Base-by-base conservation (phyloP, 306 rosid genomes). In the Inga oerstediana region DNA sequence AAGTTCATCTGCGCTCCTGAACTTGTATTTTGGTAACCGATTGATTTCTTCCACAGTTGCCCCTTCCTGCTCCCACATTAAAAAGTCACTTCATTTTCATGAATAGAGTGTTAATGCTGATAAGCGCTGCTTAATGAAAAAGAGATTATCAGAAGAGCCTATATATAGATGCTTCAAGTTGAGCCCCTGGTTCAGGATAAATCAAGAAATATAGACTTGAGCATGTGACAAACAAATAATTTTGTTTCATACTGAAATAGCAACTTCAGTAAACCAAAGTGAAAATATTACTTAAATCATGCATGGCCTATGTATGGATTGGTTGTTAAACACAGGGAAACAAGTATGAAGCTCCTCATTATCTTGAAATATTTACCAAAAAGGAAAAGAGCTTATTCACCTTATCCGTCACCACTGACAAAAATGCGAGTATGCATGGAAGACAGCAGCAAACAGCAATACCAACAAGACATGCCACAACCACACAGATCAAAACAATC, bases 371-470 rank as follows among this genome's bases (percentile, higher is more conserved):
- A 35, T 35, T 10, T n/a, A 45, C 45, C 75, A 76, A 48, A 72
- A 24, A 66, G 62, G 51, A 4, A 16, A 54, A 67, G 54, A 44
- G 34, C 13, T 44, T 61, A 64, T 82, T 64, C 86, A 93, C 98
- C 97, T 91, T 95, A 86, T 90, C 94, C 0, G 94, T 67, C 69
- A 92, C 88, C 0, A 83, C 94, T 45, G 86, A 90, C 74, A 92
- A 85, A 80, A 96, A 79, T 45, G 97, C 94, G 80, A 96, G 88
- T 81, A 96, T 93, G 93, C 98, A 93, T 8, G 99, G 99, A 6
- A 96, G 89, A 83, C 92, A 96, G 85, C 97, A 96, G 90, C 99
- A 96, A 85, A 96, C 93, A 32, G 99, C 98, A 72, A 93, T 91
- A 62, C 98, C 97, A 79, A 93, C 88, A 51, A 96, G 92, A 72